Base-by-base conservation (phyloP, 129 eudicot genomes). In the Ambrosia trifida region DNA sequence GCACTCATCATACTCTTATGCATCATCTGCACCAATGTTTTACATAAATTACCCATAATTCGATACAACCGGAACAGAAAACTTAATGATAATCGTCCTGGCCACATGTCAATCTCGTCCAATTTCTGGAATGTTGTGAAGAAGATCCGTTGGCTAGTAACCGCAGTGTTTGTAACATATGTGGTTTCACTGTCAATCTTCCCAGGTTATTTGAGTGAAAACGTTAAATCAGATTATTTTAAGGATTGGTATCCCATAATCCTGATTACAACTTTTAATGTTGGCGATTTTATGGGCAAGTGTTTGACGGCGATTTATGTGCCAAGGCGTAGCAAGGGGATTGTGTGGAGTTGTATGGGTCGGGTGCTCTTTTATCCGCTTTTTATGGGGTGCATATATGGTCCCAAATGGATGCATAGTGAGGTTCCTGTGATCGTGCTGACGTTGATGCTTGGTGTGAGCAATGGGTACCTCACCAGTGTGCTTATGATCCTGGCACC, bases 401-500 rank as follows among this genome's bases (percentile, higher is more conserved):
- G 87, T 9, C 84, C 84, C 32, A 67, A 35, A n/a, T 83, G 87
- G 82, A 62, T 83, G 68, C 50, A 45, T 44, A 79, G 70, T 3
- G 84, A 83, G 72, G 30, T 46, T 49, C 69, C 82, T 38, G 83
- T 80, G 46, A 64, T 72, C 4, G 65, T 11, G 4, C 63, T 79
- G 68, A 80, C 84, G 1, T 58, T 64, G 66, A 8, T 72, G 77
- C 77, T 79, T 13, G 87, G 87, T 28, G 58, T 69, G 20, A 83
- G 80, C 65, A 83, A 83, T 11, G 87, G 84, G 35, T 83, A 83
- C 40, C 57, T 79, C 0, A 83, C 82, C 2, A 70, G 82, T 40
- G 87, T 79, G 40, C 84, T 83, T 20, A 79, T 83, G 87, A 83
- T 83, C 7, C 76, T 83, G 20, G 74, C 87, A 19, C 87, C 87